Evolutionary conservation across 331 rosid genomes (phyloP), one percentile per base, ranked within the genome.

Genomic region (Quercus tomentella): DNA sequence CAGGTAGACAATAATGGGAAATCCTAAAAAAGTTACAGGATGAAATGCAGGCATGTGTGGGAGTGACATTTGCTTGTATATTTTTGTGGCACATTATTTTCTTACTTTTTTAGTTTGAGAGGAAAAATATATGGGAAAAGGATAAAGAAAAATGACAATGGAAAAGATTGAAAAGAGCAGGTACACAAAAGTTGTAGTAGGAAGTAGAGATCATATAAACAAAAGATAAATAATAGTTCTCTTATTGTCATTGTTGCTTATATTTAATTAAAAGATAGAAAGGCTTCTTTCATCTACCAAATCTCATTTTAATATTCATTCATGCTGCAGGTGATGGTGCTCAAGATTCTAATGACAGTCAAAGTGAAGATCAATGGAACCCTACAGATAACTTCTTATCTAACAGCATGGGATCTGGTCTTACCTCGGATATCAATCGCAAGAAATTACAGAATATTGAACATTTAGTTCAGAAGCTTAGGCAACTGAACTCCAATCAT

Each of bases 401-500:
- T 74, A 86, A 80, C 78, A 74, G 79, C 75, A 31, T n/a, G 21
- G 89, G 82, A 57, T 73, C 84, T 45, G 80, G 89, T 76, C 80
- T 76, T 75, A 61, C 84, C 23, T 75, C 86, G 1, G 93, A 88
- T 79, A 88, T 93, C 52, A 91, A 79, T 84, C 93, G 88, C 80
- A 83, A 85, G 84, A 91, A 86, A 84, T 57, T 93, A 83, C 92
- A 93, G 75, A 91, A 88, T 87, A 82, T 93, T 51, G 97, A 90
- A 73, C 72, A 86, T 81, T 87, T 93, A 66, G 94, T 93, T 88
- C 92, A 87, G 89, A 93, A 93, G 88, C 97, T 93, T 62, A 83
- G 95, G 55, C 89, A 80, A 76, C 82, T 91, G 88, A 93, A 93
- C 82, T 89, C 97, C 25, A 88, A 79, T 86, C 94, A 90, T 56